These are phyloP conservation scores for Pinguiococcus pyrenoidosus DNA, from an alignment of 108 stramenopile genomes.

Conservation along the genomic window DNA sequence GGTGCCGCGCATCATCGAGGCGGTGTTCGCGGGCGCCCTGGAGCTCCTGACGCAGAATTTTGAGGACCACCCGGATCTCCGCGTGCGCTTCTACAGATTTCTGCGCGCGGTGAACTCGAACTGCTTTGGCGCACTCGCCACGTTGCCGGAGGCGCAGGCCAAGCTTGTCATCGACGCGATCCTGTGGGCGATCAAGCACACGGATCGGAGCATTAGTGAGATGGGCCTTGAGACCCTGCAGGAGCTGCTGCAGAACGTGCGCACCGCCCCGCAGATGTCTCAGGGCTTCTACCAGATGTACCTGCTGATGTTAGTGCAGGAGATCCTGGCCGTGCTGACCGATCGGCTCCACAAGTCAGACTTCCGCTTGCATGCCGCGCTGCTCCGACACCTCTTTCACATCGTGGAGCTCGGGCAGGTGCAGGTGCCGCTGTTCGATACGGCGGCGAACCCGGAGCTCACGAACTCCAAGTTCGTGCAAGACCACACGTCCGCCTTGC, in stretches of 20 bases:
- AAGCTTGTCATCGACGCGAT: slow-evolving; percentile 92
- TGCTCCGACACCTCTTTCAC: slow-evolving; percentile 88
- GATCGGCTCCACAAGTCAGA: slow-evolving; percentile 95
- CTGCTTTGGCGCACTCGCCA: slow-evolving; percentile 90
- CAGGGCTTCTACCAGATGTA: slow-evolving; percentile 94
- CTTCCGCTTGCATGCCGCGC: slow-evolving; percentile 94
- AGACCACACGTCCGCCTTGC: slow-evolving; percentile 73
- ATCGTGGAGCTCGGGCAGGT: slow-evolving; percentile 84
- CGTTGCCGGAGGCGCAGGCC: slow-evolving; percentile 84
- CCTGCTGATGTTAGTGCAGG: slow-evolving; percentile 68
- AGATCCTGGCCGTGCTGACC: slow-evolving; percentile 94
- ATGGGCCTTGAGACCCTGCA: slow-evolving; percentile 88
- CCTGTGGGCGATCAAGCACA: slow-evolving; percentile 99
- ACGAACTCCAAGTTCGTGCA: slow-evolving; percentile 72
- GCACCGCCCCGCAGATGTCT: slow-evolving; percentile 59
- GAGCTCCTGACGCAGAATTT: slow-evolving; percentile 97
- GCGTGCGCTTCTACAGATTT: slow-evolving; percentile 90
- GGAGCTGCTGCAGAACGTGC: slow-evolving; percentile 82
- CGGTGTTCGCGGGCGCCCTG: slow-evolving; percentile 91
- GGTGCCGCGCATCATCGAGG: slow-evolving; percentile 89
- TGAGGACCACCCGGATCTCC: slow-evolving; percentile 96
- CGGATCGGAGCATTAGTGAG: slow-evolving; percentile 89
- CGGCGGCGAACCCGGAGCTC: slow-evolving; percentile 43
- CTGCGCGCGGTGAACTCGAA: slow-evolving; percentile 52
- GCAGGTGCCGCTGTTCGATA: slow-evolving; percentile 79